Percentiles rank a stretch among this genome's conserved stretches.
Evolutionary conservation across 306 rosid species (phyloP).

Genomic region (Oemleria cerasiformis): DNA sequence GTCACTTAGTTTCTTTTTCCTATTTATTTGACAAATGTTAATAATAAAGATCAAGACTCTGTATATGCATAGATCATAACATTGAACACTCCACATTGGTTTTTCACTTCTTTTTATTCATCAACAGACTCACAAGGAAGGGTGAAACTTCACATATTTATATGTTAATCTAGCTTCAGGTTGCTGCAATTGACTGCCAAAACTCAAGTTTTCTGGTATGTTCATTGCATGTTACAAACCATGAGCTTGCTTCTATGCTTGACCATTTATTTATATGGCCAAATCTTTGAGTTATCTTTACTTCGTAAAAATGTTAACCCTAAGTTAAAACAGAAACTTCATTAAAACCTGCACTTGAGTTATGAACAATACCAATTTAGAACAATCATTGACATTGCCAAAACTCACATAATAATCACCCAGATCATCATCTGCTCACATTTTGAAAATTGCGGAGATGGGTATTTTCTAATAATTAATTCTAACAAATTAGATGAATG

Average conservation of each 20-base stretch:
- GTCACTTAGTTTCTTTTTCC: too few species aligned
- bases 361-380: not conserved
- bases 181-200: not conserved
- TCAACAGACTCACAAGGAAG: not conserved
- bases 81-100: not conserved
- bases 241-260: not conserved
- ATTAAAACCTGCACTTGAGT: not conserved
- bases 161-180: not conserved
- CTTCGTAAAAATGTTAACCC: conserved; percentile 5
- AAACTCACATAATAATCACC: not conserved
- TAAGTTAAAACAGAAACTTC: not conserved
- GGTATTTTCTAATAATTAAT: not conserved
- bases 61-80: not conserved
- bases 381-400: not conserved
- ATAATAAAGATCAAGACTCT: not conserved
- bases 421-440: not conserved
- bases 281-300: not conserved
- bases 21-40: not conserved
- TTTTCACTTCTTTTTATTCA: not conserved
- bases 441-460: not conserved
- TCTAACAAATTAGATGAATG: conserved; percentile 2
- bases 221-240: not conserved
- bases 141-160: not conserved
- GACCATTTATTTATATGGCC: too few species aligned
- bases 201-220: not conserved